Conservation (phyloP, 148 eudicot genomes). For the Spergularia marina region DNA sequence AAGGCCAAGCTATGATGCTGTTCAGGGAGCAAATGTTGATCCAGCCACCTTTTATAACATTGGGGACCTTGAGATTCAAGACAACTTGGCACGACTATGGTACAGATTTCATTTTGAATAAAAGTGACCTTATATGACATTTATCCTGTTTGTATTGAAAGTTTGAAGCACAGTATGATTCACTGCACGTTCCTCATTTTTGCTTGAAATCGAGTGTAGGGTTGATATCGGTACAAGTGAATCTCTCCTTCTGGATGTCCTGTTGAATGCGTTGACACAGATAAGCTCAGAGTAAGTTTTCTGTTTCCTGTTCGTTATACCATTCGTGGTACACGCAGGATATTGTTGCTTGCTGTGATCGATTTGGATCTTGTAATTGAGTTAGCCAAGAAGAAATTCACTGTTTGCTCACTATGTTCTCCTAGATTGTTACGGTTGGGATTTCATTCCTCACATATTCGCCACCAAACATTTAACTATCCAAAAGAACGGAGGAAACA, state of each 20-base stretch:
- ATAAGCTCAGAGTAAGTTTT: constrained; percentile 88
- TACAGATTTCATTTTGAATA: constrained; percentile 26
- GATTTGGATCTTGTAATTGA: background rate
- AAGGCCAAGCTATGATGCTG: constrained; percentile 81
- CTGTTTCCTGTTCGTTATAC: background rate
- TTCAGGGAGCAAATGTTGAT: constrained; percentile 81
- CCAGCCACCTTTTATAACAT: constrained; percentile 94
- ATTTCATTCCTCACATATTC: no score
- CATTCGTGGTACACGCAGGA: background rate
- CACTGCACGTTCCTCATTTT: background rate
- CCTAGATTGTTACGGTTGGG: no score
- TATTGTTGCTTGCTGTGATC: constrained; percentile 1
- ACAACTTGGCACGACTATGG: constrained; percentile 90
- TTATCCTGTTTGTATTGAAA: background rate
- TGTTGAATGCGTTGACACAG: constrained; percentile 79
- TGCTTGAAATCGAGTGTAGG: constrained; percentile 43
- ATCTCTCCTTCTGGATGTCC: constrained; percentile 71
- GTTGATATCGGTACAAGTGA: constrained; percentile 90
- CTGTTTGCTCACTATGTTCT: background rate
- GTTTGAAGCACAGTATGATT: background rate
- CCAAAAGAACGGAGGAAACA: background rate
- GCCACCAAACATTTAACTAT: no score
- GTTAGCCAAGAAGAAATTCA: background rate
- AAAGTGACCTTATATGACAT: background rate
- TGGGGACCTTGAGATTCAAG: constrained; percentile 91